Evolutionary conservation across 331 rosid species (phyloP), one percentile per base, ranked within the genome.

Genomic region (Malus hybrid): DNA sequence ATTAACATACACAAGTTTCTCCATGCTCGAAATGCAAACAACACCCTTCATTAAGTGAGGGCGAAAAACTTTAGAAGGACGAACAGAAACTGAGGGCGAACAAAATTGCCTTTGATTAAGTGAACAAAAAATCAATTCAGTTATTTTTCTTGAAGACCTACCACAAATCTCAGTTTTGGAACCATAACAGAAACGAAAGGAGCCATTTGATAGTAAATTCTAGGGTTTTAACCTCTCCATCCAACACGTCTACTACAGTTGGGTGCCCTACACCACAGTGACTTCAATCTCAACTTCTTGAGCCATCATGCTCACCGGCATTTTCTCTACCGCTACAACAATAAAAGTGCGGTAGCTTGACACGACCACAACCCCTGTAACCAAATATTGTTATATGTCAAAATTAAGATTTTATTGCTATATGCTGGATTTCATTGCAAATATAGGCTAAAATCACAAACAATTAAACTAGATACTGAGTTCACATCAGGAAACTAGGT

Each of bases 301-400:
- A 14, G 39, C 20, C 66, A 28, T 46, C 63, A 34, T 2, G 84
- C 72, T 86, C 91, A 30, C 75, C 84, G 0, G 75, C n/a, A 55
- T 70, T 63, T 67, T 77, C 91, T 61, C 82, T 78, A 72, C 98
- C 98, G 70, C 96, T 86, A 81, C 98, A 93, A 84, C 98, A 93
- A 71, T 63, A 93, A 87, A 83, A 93, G 80, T 91, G 98, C 33
- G 97, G 97, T 83, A 91, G 87, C 89, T 89, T 89, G 71, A 83
- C 97, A 53, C 83, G 84, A 76, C 97, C 98, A 68, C 97, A 94
- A 74, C 73, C 22, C 86, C 98, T 94, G 88, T 71, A 77, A 63
- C 66, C 53, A 73, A 52, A n/a, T 1, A 42, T 50, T 30, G 56
- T 13, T 28, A 11, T 0, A 14, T 3, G 16, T 60, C 42, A 58